A percentile compares a stretch with the other conserved stretches of the same genome.
phyloP scores from a whole-genome alignment of 176 grass and related monocot species.

The Avena sativa region DNA sequence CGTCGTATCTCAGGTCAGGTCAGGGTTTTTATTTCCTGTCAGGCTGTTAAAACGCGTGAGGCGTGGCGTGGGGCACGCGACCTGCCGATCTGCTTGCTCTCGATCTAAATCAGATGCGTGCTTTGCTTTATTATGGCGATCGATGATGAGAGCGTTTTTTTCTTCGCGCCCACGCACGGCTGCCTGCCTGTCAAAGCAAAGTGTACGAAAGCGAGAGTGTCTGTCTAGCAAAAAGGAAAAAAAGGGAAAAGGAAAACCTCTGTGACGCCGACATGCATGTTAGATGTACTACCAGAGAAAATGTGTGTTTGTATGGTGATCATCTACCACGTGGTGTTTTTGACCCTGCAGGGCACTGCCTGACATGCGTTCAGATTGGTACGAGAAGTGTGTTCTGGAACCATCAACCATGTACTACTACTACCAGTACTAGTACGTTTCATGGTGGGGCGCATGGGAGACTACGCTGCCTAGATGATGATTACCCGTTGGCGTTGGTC shows the following conservation, averaged over 20 bases:
- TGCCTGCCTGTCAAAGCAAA: background rate
- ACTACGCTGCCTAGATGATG: too few species aligned
- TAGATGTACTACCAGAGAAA: background rate
- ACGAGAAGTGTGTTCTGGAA: background rate
- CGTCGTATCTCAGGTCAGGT: background rate
- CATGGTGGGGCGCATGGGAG: too few species aligned
- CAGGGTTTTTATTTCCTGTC: background rate
- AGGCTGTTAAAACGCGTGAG: conserved; percentile 80
- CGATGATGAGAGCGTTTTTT: background rate
- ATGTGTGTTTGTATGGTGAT: background rate
- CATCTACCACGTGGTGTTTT: background rate
- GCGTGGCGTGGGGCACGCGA: conserved; percentile 25
- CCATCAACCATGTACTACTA: too few species aligned
- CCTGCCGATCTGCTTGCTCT: background rate
- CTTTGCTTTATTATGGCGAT: background rate
- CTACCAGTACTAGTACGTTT: too few species aligned
- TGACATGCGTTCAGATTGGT: conserved; percentile 21
- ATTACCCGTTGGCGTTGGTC: too few species aligned
- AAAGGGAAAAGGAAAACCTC: background rate
- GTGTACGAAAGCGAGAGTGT: background rate
- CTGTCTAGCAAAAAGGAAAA: too few species aligned
- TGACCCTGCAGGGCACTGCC: background rate
- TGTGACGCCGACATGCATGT: background rate
- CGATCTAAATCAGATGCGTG: conserved; percentile 10
- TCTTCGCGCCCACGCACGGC: background rate